Evolutionary conservation across 768 basidiomycete species (phyloP), one percentile per base, ranked within the genome.

Genomic region (Suillus variegatus): DNA sequence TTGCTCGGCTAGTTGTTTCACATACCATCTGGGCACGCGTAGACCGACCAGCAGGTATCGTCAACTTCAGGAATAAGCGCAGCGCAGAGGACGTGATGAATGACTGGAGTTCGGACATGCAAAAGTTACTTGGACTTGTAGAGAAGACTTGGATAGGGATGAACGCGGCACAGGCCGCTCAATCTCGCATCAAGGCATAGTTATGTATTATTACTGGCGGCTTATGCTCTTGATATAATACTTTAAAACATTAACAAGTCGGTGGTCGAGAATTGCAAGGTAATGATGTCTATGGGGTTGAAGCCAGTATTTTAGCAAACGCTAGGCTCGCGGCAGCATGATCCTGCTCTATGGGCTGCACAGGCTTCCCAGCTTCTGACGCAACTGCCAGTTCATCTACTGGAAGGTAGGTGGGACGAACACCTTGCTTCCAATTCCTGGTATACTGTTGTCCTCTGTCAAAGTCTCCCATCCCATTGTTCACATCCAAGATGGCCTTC

Each of bases 121-220:
- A 91, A 72, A 95, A 92, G 79, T 80, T 99, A 72, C 82, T 99
- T 66, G 86, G 91, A 20, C 78, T 97, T 49, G 93, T 95, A 16
- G 97, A 99, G 81, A 98, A 98, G 86, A 95, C 94, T n/a, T 97
- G 96, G 93, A 95, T 95, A 93, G 91, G 91, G 44, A 90, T 95
- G 85, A 94, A 94, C 69, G 93, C 93, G 41, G 93, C 93, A 13
- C 86, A 92, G 74, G 93, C 93, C 56, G 93, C 93, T 25, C 91
- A 92, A 69, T 87, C 91, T 60, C 82, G 88, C 66, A 80, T 81
- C 67, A 85, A 83, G 67, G 79, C 79, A 70, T 82, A 76, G 71
- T 62, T 51, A 49, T 63, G 56, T 61, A 63, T 61, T 36, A 63
- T 63, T 61, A 55, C 32, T 62, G 18, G 62, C 28, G 28, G 28